Evolutionary conservation across 2,329 filamentous ascomycete species (phyloP).

Genomic region (Plectosphaerella cucumerina): DNA sequence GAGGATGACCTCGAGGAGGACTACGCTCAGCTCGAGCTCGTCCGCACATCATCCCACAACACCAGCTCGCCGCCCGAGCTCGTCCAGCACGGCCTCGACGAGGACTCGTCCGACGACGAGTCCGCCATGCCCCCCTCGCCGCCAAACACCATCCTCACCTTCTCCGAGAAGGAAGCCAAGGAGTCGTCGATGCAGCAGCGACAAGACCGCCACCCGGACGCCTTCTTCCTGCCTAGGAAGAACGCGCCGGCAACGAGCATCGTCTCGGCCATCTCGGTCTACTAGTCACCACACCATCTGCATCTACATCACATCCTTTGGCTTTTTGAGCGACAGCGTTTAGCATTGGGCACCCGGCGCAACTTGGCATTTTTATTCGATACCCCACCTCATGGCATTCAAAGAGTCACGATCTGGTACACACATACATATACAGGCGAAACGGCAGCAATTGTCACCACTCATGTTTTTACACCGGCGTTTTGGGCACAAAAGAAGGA

Average conservation of each 20-base stretch:
- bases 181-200: slow-evolving; percentile 34
- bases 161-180: slow-evolving; percentile 53
- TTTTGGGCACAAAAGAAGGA: slow-evolving; percentile 8
- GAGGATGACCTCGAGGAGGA: slow-evolving; percentile 59
- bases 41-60: slow-evolving; percentile 61
- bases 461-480: not conserved
- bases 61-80: slow-evolving; percentile 65
- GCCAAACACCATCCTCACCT: slow-evolving; percentile 51
- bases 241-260: slow-evolving; percentile 39
- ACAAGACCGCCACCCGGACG: slow-evolving; percentile 44
- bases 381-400: not conserved
- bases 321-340: slow-evolving; percentile 10
- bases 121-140: slow-evolving; percentile 71
- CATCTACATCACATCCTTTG: slow-evolving; percentile 3
- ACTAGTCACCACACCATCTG: slow-evolving; percentile 36
- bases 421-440: not conserved
- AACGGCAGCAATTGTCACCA: not conserved
- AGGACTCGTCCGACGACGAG: slow-evolving; percentile 68
- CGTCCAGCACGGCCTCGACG: slow-evolving; percentile 62
- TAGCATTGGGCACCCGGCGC: slow-evolving; percentile 3
- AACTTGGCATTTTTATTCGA: not conserved
- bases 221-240: slow-evolving; percentile 49
- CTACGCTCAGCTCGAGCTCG: slow-evolving; percentile 61
- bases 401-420: not conserved
- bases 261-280: slow-evolving; percentile 53